Percentiles rank a stretch among this genome's conserved stretches.
Evolutionary conservation across 257 asterid genomes (phyloP).

Genomic region (Ocimum tenuiflorum): DNA sequence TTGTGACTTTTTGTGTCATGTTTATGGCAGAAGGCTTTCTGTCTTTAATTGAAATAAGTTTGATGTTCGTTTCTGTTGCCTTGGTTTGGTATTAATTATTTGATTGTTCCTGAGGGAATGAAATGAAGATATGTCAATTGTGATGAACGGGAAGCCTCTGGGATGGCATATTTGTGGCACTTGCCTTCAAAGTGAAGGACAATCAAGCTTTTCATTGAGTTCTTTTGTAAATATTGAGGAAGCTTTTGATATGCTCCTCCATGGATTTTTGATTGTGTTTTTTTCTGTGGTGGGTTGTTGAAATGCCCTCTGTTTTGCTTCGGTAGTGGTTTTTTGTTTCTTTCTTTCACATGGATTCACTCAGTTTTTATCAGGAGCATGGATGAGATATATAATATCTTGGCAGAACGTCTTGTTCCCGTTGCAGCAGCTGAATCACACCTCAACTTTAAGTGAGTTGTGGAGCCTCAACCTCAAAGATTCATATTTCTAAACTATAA

Average conservation of each 20-base stretch:
- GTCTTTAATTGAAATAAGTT: not conserved
- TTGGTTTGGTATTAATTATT: not conserved
- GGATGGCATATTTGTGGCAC: not conserved
- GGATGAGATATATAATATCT: constrained; percentile 65
- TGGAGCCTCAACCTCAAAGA: not conserved
- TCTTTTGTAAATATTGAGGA: constrained; percentile 1
- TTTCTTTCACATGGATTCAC: not conserved
- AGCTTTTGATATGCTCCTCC: not conserved
- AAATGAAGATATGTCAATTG: not conserved
- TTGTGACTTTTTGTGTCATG: not conserved
- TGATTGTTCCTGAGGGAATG: not conserved
- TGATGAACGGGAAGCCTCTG: not conserved
- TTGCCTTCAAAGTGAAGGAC: constrained; percentile 2
- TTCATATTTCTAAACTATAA: constrained; percentile 9
- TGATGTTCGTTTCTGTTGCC: not conserved
- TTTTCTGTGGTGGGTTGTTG: not conserved
- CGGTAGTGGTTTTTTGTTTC: constrained; percentile 12
- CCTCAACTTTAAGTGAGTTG: constrained; percentile 62
- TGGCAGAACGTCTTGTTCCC: constrained; percentile 78
- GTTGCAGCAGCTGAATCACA: constrained; percentile 68
- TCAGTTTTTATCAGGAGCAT: constrained; percentile 48
- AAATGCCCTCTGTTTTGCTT: not conserved
- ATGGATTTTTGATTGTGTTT: not conserved
- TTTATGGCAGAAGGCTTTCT: not conserved
- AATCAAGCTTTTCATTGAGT: not conserved